Conservation (phyloP, 2,329 filamentous ascomycete genomes). For the Verticillium longisporum region DNA sequence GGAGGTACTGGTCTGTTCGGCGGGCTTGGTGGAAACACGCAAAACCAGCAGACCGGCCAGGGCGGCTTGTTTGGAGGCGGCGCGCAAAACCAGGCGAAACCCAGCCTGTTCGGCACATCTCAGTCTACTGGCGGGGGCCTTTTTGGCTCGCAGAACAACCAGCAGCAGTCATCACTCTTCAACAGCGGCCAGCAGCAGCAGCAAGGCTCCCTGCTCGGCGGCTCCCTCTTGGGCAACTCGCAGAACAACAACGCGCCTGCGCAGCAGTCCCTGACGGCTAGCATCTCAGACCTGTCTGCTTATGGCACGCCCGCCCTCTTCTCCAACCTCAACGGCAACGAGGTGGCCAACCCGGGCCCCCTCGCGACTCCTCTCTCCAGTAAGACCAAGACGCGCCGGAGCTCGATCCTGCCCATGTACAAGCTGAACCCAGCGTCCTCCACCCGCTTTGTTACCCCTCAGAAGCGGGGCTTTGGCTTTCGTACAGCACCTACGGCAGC, state of each 20-base stretch:
- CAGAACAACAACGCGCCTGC: conserved; percentile 42
- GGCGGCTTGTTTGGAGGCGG: conserved; percentile 41
- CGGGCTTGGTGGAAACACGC: conserved; percentile 20
- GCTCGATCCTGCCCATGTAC: conserved; percentile 76
- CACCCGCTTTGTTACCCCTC: conserved; percentile 73
- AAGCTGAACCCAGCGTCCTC: conserved; percentile 78
- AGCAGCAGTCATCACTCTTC: conserved; percentile 40
- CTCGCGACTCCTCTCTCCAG: conserved; percentile 83
- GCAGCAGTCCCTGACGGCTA: conserved; percentile 62
- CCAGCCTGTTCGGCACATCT: conserved; percentile 46
- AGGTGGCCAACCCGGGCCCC: conserved; percentile 69
- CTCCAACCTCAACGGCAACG: conserved; percentile 59
- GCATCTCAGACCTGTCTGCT: conserved; percentile 75
- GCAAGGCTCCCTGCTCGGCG: conserved; percentile 29
- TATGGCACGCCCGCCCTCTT: conserved; percentile 89
- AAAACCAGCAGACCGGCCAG: conserved; percentile 30
- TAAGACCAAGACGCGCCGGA: conserved; percentile 67
- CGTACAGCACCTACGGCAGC: conserved; percentile 85
- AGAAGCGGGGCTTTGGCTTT: conserved; percentile 82
- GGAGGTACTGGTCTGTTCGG: conserved; percentile 44
- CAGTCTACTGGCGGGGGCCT: conserved; percentile 39
- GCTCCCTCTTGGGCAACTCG: conserved; percentile 53
- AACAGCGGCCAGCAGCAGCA: conserved; percentile 32
- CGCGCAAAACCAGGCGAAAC: conserved; percentile 47
- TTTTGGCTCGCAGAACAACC: conserved; percentile 44